A percentile compares a stretch with the other conserved stretches of the same genome.
These are phyloP conservation scores for Rutstroemia sp. DNA, from an alignment of 2,329 filamentous ascomycete species.

Conservation along the genomic window DNA sequence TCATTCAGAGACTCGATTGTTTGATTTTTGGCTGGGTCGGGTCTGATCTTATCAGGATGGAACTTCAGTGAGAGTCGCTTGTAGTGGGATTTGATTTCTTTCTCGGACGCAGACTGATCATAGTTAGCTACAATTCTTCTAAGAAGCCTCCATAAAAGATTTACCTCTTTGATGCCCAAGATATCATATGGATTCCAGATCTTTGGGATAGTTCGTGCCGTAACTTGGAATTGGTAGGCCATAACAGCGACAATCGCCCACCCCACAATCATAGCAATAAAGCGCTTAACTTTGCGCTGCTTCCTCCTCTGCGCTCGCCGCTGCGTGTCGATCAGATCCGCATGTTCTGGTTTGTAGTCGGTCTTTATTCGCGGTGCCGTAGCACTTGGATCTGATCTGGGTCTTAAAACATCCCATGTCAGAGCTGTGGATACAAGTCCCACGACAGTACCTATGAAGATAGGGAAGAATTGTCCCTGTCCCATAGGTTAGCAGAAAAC, in stretches of 20 bases:
- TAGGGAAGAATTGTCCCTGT: slow-evolving; percentile 95
- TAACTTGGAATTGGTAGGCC: slow-evolving; percentile 82
- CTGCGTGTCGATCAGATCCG: slow-evolving; percentile 73
- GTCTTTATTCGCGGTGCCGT: slow-evolving; percentile 77
- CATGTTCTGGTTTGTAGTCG: slow-evolving; percentile 74
- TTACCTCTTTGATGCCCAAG: slow-evolving; percentile 73
- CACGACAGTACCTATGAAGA: slow-evolving; percentile 90
- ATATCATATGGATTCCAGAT: slow-evolving; percentile 98
- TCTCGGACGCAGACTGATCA: slow-evolving; percentile 68
- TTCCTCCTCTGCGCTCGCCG: slow-evolving; percentile 83
- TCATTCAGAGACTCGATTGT: slow-evolving; percentile 79
- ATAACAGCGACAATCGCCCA: slow-evolving; percentile 84
- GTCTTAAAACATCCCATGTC: slow-evolving; percentile 80
- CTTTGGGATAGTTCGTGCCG: slow-evolving; percentile 62
- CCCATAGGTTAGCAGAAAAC: slow-evolving; percentile 11
- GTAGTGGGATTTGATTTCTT: slow-evolving; percentile 87
- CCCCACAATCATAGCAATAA: slow-evolving; percentile 65
- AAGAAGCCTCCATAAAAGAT: not conserved
- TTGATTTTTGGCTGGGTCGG: slow-evolving; percentile 80
- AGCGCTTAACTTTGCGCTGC: slow-evolving; percentile 81
- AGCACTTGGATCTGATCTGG: slow-evolving; percentile 68
- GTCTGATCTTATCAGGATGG: slow-evolving; percentile 88
- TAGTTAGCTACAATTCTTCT: slow-evolving; percentile 17
- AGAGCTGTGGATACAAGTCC: slow-evolving; percentile 83
- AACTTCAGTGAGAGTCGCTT: slow-evolving; percentile 76